Evolutionary conservation across 1,284 basidiomycete genomes (phyloP).

Genomic region (Pterulicium gracile): DNA sequence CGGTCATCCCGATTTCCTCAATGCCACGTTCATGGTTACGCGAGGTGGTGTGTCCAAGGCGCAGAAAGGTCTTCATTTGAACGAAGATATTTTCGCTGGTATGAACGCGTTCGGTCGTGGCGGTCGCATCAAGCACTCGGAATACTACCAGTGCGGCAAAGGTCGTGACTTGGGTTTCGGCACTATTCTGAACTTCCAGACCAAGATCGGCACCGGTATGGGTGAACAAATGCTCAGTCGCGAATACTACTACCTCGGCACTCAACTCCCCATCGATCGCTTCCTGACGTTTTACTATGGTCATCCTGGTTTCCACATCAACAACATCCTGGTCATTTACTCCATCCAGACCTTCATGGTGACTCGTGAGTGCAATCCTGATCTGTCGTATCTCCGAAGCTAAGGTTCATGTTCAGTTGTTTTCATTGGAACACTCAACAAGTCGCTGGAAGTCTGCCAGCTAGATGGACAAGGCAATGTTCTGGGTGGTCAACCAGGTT

Average conservation of each 20-base stretch:
- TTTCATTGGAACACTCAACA: constrained; percentile 91
- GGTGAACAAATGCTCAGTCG: constrained; percentile 99
- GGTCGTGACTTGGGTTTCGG: constrained; percentile 99
- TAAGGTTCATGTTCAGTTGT: constrained; percentile 40
- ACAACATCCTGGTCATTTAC: constrained; percentile 98
- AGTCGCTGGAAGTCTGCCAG: constrained; percentile 77
- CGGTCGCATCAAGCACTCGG: constrained; percentile 98
- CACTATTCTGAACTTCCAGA: constrained; percentile 99
- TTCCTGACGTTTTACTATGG: constrained; percentile 99
- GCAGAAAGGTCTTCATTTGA: constrained; percentile 96
- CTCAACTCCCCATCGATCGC: constrained; percentile 94
- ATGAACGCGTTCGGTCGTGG: constrained; percentile 99
- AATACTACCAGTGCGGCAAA: constrained; percentile 99
- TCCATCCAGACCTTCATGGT: constrained; percentile 96
- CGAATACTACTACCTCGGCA: constrained; percentile 99
- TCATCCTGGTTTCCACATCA: constrained; percentile 99
- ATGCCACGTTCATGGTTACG: constrained; percentile 97
- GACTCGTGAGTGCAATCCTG: constrained; percentile 47
- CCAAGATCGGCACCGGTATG: constrained; percentile 99
- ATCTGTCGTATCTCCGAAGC: constrained; percentile 2
- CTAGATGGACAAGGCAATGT: constrained; percentile 76
- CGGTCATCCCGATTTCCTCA: constrained; percentile 98
- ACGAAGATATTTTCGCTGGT: constrained; percentile 99
- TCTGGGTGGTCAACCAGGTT: constrained; percentile 73
- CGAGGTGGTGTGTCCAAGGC: constrained; percentile 99